A percentile compares a stretch with the other conserved stretches of the same genome.
phyloP scores from a whole-genome alignment of 768 basidiomycete species.

The Tubosaeta brunneosetosa region DNA sequence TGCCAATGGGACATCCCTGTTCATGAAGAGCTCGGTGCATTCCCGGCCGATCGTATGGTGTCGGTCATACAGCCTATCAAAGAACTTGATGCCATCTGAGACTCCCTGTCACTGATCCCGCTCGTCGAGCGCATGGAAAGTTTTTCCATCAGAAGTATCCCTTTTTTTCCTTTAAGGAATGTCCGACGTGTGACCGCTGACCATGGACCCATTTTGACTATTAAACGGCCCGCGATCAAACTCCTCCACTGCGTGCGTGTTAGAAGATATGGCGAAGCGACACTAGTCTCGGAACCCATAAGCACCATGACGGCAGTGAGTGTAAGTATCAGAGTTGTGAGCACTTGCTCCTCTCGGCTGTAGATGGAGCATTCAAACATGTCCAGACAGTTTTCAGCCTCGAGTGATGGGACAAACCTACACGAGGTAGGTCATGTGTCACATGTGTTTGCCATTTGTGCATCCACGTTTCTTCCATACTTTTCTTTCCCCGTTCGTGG shows the following conservation, averaged over 20 bases:
- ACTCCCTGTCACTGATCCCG: conserved; percentile 30
- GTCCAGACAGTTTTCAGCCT: background rate
- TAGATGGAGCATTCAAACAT: background rate
- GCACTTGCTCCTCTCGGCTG: background rate
- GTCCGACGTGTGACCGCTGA: conserved; percentile 33
- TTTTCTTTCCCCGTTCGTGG: background rate
- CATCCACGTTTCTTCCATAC: background rate
- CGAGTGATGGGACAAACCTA: background rate
- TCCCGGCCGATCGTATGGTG: conserved; percentile 22
- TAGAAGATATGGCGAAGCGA: background rate
- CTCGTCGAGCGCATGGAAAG: conserved; percentile 26
- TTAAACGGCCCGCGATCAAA: conserved; percentile 32
- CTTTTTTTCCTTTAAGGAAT: conserved; percentile 6
- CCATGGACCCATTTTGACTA: background rate
- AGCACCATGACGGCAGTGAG: too few species aligned
- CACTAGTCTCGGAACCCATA: too few species aligned
- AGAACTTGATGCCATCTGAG: conserved; percentile 1
- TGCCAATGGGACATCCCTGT: background rate
- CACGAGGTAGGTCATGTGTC: background rate
- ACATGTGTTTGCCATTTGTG: background rate
- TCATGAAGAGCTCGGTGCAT: conserved; percentile 16
- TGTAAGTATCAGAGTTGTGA: too few species aligned
- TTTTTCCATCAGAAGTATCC: conserved; percentile 10
- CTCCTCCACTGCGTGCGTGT: conserved; percentile 25
- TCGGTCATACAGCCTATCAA: conserved; percentile 17